Evolutionary conservation across 805 yeast species (phyloP).

Genomic region (Pichia gijzeniarum): DNA sequence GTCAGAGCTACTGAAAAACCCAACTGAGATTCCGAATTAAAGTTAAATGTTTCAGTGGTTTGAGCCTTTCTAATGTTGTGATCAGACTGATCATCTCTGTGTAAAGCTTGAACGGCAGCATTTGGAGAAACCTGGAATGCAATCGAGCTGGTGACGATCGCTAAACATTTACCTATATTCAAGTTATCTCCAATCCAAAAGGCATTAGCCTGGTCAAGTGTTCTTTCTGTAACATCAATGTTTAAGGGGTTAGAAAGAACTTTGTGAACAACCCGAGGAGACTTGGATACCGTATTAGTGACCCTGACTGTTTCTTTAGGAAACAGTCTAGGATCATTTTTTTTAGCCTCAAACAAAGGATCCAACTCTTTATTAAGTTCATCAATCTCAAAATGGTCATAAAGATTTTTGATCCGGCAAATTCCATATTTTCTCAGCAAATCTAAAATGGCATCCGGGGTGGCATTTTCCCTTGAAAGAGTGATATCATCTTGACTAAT

Average conservation of each 20-base stretch:
- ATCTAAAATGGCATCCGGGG: conserved; percentile 1
- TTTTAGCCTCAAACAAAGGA: conserved; percentile 7
- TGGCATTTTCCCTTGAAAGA: conserved; percentile 7
- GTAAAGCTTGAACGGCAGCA: conserved; percentile 10
- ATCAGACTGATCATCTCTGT: conserved; percentile 13
- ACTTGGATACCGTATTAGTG: conserved; percentile 10
- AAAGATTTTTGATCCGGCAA: conserved; percentile 6
- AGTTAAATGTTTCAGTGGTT: conserved; percentile 1
- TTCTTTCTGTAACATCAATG: conserved; percentile 2
- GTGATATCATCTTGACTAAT: conserved; percentile 3
- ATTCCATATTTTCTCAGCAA: conserved; percentile 7
- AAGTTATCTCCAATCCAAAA: conserved; percentile 11
- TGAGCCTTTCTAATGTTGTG: conserved; percentile 9
- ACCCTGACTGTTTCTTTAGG: conserved; percentile 12
- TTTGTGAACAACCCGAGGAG: conserved; percentile 7
- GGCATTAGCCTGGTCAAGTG: conserved; percentile 8
- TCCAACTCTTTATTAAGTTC: conserved; percentile 6
- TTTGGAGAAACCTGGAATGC: conserved; percentile 9
- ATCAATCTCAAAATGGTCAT: conserved; percentile 1
- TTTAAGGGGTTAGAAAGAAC: conserved; percentile 7
- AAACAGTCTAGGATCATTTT: conserved; percentile 10
- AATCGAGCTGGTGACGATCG: conserved; percentile 9
- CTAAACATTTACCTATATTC: conserved; percentile 6
- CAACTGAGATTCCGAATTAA: conserved; percentile 12
- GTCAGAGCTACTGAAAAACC: conserved; percentile 25